phyloP scores from a whole-genome alignment of 2,329 filamentous ascomycete genomes.

The Xylariaceae sp. region DNA sequence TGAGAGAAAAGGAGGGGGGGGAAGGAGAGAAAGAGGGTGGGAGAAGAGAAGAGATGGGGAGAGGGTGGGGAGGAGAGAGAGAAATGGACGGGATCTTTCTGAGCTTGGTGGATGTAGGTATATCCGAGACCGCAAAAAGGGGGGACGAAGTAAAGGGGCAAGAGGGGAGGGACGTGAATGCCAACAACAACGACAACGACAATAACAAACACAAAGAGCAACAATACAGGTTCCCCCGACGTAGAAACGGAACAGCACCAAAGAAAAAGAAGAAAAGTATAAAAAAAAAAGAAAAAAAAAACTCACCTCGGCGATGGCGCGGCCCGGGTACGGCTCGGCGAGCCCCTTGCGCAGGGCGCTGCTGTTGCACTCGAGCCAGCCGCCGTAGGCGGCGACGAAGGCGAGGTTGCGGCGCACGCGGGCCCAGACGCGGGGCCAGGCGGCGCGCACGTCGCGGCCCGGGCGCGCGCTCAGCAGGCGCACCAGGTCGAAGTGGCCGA shows the following conservation, averaged over 20 bases:
- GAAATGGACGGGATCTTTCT: too few species aligned
- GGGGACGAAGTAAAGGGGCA: neutral
- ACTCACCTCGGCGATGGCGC: conserved; percentile 66
- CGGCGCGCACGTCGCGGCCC: conserved; percentile 46
- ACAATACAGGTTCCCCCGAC: too few species aligned
- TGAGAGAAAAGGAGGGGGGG: too few species aligned
- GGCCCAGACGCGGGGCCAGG: conserved; percentile 62
- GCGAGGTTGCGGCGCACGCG: conserved; percentile 67
- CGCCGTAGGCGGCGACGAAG: conserved; percentile 64
- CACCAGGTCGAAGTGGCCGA: conserved; percentile 93
- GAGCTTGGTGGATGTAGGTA: too few species aligned
- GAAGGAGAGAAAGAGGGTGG: conserved; percentile 5
- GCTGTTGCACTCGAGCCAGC: conserved; percentile 84
- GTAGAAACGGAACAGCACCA: too few species aligned
- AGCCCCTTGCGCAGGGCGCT: conserved; percentile 83
- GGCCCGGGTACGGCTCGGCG: conserved; percentile 79
- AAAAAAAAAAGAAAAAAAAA: too few species aligned
- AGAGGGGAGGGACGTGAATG: neutral
- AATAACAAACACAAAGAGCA: conserved; percentile 1
- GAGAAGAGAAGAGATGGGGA: conserved; percentile 2
- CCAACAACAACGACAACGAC: neutral
- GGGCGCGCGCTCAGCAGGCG: conserved; percentile 68
- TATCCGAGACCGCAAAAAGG: too few species aligned
- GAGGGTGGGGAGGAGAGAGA: too few species aligned
- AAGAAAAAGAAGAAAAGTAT: too few species aligned